These are phyloP conservation scores for Citrus glauca DNA, from an alignment of 345 rosid genomes.

Conservation along the genomic window DNA sequence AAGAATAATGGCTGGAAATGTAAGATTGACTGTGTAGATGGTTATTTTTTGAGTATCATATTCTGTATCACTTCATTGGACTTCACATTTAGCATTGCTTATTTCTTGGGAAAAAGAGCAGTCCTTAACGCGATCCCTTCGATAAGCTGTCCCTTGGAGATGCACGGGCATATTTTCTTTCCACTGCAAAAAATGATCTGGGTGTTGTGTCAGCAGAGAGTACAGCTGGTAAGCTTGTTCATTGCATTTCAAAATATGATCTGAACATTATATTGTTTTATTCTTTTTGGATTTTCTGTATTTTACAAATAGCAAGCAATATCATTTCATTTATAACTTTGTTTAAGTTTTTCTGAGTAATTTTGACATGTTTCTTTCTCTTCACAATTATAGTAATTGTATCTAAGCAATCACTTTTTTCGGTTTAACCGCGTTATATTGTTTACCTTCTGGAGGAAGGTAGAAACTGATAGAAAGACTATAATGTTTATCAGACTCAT, in stretches of 20 bases:
- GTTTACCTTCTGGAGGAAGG: not conserved
- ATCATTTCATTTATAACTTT: not conserved
- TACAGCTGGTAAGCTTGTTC: constrained; percentile 53
- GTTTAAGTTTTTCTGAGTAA: not conserved
- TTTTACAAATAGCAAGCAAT: not conserved
- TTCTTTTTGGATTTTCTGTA: not conserved
- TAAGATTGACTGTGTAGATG: not conserved
- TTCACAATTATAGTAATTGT: not conserved
- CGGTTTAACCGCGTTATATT: not conserved
- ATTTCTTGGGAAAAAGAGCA: not conserved
- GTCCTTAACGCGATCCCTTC: constrained; percentile 22
- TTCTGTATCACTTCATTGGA: not conserved
- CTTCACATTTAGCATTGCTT: not conserved
- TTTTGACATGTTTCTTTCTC: not conserved
- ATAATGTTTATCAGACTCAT: not conserved
- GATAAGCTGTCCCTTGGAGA: constrained; percentile 88
- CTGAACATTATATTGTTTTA: not conserved
- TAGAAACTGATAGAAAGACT: not conserved
- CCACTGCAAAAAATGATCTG: constrained; percentile 86
- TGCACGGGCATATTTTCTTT: constrained; percentile 86
- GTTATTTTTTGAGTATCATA: not conserved
- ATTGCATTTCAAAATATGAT: not conserved
- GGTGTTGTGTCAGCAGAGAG: constrained; percentile 94
- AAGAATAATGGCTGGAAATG: not conserved
- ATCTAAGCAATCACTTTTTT: not conserved